These are phyloP conservation scores for Sphaerosporella brunnea DNA, from an alignment of 495 filamentous ascomycete species.

Conservation along the genomic window DNA sequence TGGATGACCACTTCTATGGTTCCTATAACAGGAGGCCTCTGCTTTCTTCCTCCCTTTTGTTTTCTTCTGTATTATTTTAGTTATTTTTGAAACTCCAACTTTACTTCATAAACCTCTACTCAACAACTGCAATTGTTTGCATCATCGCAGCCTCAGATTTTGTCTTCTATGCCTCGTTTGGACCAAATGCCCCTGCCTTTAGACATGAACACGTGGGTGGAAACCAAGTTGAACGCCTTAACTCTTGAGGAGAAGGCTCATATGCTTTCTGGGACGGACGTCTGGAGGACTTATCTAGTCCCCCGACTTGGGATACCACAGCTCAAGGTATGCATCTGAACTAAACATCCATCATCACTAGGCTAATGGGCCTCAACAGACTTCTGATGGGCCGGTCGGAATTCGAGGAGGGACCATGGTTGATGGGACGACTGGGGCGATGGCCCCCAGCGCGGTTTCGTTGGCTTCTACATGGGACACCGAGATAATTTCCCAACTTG, in stretches of 20 bases:
- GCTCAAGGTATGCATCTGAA: slow-evolving; percentile 18
- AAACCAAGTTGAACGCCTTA: slow-evolving; percentile 17
- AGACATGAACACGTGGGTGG: slow-evolving; percentile 17
- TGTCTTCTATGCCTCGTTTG: neutral
- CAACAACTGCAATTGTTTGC: too few relatives aligned
- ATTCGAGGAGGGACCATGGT: slow-evolving; percentile 26
- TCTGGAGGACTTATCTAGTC: slow-evolving; percentile 23
- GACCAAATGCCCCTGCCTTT: neutral
- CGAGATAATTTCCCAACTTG: slow-evolving; percentile 22
- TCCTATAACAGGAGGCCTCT: too few relatives aligned
- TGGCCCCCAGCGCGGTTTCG: slow-evolving; percentile 25
- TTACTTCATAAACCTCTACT: too few relatives aligned
- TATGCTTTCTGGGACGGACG: slow-evolving; percentile 24
- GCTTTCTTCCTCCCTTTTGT: too few relatives aligned
- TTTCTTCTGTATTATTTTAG: too few relatives aligned
- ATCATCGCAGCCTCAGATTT: too few relatives aligned
- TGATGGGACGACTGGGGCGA: slow-evolving; percentile 24
- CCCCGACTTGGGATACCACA: slow-evolving; percentile 25
- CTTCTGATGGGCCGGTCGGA: slow-evolving; percentile 25
- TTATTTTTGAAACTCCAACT: too few relatives aligned
- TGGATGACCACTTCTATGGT: too few relatives aligned
- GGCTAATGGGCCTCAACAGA: slow-evolving; percentile 9
- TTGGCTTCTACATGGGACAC: slow-evolving; percentile 25
- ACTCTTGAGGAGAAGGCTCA: slow-evolving; percentile 25
- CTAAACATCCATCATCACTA: neutral